These are phyloP conservation scores for Aspergillus sclerotialis DNA, from an alignment of 2,329 filamentous ascomycete genomes.

Conservation along the genomic window DNA sequence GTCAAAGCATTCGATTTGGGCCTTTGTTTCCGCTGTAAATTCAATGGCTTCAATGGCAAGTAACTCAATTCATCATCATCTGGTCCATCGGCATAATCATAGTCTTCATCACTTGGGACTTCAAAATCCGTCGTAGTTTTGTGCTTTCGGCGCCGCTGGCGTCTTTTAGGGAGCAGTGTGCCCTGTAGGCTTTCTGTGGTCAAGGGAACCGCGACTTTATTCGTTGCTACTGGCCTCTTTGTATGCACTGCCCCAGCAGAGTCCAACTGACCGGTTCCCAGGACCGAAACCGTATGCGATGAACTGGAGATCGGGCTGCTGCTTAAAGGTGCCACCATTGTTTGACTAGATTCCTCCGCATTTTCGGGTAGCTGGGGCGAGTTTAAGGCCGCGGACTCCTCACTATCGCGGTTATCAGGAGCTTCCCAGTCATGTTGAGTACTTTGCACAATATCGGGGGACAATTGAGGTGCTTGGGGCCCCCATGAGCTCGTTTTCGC, in stretches of 20 bases:
- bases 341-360: conserved; percentile 25
- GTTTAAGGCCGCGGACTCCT: conserved; percentile 4
- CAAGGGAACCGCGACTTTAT: conserved; percentile 13
- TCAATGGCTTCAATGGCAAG: conserved; percentile 12
- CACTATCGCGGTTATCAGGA: conserved; percentile 1
- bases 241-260: not conserved
- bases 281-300: conserved; percentile 5
- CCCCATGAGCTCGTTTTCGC: conserved; percentile 25
- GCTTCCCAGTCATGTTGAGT: conserved; percentile 12
- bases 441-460: conserved; percentile 12
- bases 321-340: conserved; percentile 32
- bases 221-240: conserved; percentile 1
- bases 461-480: conserved; percentile 22
- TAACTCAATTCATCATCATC: conserved; percentile 34
- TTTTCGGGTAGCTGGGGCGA: conserved; percentile 8
- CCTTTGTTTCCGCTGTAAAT: conserved; percentile 11
- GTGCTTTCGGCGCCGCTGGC: conserved; percentile 17
- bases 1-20: conserved; percentile 14
- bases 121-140: conserved; percentile 12
- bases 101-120: conserved; percentile 17
- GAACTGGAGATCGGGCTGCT: conserved; percentile 22
- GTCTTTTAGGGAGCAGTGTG: conserved; percentile 28
- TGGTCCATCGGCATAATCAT: conserved; percentile 12
- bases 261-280: conserved; percentile 1
- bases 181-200: conserved; percentile 31